Conservation (phyloP, 1,139 yeast species). For the Pichia sp. region DNA sequence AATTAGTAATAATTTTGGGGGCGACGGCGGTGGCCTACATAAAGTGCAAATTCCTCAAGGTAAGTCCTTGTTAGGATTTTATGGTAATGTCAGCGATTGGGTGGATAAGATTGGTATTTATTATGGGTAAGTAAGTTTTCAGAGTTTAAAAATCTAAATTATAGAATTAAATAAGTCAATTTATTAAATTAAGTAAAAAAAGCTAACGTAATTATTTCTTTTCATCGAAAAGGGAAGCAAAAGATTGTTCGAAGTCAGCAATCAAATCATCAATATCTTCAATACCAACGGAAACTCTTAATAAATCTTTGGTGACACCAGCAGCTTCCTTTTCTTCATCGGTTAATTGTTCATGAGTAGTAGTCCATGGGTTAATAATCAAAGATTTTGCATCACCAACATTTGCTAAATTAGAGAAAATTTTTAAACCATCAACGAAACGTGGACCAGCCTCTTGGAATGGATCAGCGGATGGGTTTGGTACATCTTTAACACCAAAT, state of each 20-base stretch:
- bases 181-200: neutral
- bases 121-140: conserved; percentile 29
- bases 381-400: conserved; percentile 95
- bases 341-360: conserved; percentile 87
- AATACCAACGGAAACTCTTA: conserved; percentile 86
- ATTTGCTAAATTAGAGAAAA: conserved; percentile 90
- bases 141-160: too few relatives aligned
- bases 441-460: conserved; percentile 71
- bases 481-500: conserved; percentile 73
- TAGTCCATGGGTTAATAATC: conserved; percentile 91
- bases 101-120: conserved; percentile 65
- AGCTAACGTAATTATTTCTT: neutral
- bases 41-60: conserved; percentile 57
- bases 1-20: conserved; percentile 51
- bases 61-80: conserved; percentile 55
- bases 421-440: conserved; percentile 73
- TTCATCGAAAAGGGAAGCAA: conserved; percentile 31
- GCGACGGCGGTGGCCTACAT: conserved; percentile 63
- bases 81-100: conserved; percentile 66
- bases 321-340: conserved; percentile 74
- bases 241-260: conserved; percentile 79
- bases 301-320: conserved; percentile 83
- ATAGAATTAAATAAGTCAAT: too few relatives aligned
- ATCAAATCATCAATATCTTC: conserved; percentile 87
- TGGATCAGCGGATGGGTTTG: conserved; percentile 38